Evolutionary conservation across 1,139 yeast species (phyloP), one percentile per base, ranked within the genome.

Genomic region (Arxiozyma bovina): DNA sequence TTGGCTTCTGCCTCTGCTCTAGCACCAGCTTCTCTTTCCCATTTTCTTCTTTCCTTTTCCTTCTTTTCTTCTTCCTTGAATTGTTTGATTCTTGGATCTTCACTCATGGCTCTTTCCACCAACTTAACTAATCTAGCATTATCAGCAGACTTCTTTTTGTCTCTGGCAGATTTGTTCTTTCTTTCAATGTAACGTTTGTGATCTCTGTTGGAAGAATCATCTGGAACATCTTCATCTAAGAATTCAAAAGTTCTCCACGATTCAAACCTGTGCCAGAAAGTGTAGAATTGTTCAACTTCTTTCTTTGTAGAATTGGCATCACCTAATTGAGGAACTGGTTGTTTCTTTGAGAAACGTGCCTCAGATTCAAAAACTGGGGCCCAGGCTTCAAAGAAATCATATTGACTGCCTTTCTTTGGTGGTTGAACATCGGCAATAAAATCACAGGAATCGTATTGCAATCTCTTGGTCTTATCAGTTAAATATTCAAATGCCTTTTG

Each of bases 181-280:
- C 93, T 89, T 77, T 93, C 99, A 66, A 91, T 86, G 78, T 90
- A 88, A 77, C 99, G 95, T 80, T 93, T 93, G 81, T 93, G 96
- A 73, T 93, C 99, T 80, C 99, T 90, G 83, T 93, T 94, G 60
- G 96, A 88, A 59, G 97, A 87, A 76, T 93, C 99, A 77, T 93
- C 99, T 63, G 99, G 99, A 69, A 91, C 97, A 72, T 93, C 99
- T 77, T 93, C 99, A 70, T 93, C 99, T 73, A 91, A 82, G 77
- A 91, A 93, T 77, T 93, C 99, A 70, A 93, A 93, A 50, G 96
- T 79, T 79, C 96, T 89, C 99, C 99, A 93, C 40, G 99, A 93
- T 72, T 93, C 98, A 66, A 93, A 89, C 73, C 87, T 86, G 74
- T 90, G 90, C 93, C 94, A 93, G 79, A 88, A 89, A 57, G 79